Conservation (phyloP, 768 basidiomycete genomes). For the Hebeloma cylindrosporum region DNA sequence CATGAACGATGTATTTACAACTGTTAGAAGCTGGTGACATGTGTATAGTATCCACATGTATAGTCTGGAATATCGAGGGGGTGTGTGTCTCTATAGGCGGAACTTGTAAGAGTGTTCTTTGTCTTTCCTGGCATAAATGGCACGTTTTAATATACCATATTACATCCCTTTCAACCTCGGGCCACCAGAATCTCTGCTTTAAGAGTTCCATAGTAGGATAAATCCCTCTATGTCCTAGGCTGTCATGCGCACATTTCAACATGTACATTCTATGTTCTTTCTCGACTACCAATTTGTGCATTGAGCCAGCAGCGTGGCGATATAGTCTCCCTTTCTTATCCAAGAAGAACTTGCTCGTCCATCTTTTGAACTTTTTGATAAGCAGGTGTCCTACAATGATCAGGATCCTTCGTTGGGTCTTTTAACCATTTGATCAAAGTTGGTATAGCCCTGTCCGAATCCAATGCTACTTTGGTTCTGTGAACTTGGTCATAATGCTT, state of each 20-base stretch:
- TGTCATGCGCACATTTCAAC: slow-evolving; percentile 24
- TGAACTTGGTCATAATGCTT: too few species aligned
- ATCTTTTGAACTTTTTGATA: slow-evolving; percentile 2
- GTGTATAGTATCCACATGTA: slow-evolving; percentile 9
- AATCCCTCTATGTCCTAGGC: slow-evolving; percentile 25
- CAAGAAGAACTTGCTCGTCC: slow-evolving; percentile 19
- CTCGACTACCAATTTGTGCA: slow-evolving; percentile 22
- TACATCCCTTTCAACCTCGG: slow-evolving; percentile 23
- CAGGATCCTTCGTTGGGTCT: neutral
- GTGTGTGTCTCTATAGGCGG: slow-evolving; percentile 19
- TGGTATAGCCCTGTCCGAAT: neutral
- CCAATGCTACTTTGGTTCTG: too few species aligned
- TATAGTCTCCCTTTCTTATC: slow-evolving; percentile 18
- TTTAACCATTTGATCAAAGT: slow-evolving; percentile 9
- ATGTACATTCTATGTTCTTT: slow-evolving; percentile 20
- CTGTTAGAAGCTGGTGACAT: slow-evolving; percentile 15
- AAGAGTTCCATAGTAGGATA: slow-evolving; percentile 20
- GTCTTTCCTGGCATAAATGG: slow-evolving; percentile 22
- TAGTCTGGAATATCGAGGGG: slow-evolving; percentile 5
- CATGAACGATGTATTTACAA: slow-evolving; percentile 25
- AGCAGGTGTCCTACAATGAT: neutral
- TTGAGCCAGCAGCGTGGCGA: slow-evolving; percentile 1
- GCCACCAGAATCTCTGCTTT: slow-evolving; percentile 29
- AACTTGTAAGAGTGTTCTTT: slow-evolving; percentile 16
- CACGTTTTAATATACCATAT: slow-evolving; percentile 27